These are phyloP conservation scores for Pichia exigua DNA, from an alignment of 805 yeast genomes.

Conservation along the genomic window DNA sequence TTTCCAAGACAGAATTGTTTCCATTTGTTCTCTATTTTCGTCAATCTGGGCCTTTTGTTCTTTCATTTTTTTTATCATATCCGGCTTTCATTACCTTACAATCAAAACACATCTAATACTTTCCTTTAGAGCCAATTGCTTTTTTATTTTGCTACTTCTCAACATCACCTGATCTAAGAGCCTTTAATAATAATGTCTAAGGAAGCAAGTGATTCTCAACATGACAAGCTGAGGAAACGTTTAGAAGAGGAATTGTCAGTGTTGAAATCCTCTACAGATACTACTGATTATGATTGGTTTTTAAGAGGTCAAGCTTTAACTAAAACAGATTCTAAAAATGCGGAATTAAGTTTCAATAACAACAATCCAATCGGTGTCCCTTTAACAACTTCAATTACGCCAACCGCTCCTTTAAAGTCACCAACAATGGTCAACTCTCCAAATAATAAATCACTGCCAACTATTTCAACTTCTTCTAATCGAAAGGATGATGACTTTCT, in stretches of 20 bases:
- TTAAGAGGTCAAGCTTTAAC: conserved; percentile 11
- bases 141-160: background rate
- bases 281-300: conserved; percentile 27
- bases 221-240: conserved; percentile 23
- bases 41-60: too few relatives aligned
- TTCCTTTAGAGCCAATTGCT: background rate
- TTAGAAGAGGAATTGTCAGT: conserved; percentile 23
- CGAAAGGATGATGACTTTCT: conserved; percentile 6
- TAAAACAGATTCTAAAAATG: conserved; percentile 8
- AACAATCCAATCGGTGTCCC: background rate
- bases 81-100: background rate
- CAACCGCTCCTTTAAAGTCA: conserved; percentile 18
- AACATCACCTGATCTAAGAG: background rate
- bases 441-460: conserved; percentile 23
- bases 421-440: conserved; percentile 21
- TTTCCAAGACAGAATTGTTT: background rate
- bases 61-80: background rate
- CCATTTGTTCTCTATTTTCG: background rate
- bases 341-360: conserved; percentile 1
- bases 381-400: conserved; percentile 2
- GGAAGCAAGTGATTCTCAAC: conserved; percentile 16
- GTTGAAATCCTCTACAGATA: conserved; percentile 15
- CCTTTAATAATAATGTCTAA: background rate
- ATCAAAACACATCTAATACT: background rate
- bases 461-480: conserved; percentile 15